Evolutionary conservation across 2,329 filamentous ascomycete species (phyloP).

Genomic region (Fusarium sp.): DNA sequence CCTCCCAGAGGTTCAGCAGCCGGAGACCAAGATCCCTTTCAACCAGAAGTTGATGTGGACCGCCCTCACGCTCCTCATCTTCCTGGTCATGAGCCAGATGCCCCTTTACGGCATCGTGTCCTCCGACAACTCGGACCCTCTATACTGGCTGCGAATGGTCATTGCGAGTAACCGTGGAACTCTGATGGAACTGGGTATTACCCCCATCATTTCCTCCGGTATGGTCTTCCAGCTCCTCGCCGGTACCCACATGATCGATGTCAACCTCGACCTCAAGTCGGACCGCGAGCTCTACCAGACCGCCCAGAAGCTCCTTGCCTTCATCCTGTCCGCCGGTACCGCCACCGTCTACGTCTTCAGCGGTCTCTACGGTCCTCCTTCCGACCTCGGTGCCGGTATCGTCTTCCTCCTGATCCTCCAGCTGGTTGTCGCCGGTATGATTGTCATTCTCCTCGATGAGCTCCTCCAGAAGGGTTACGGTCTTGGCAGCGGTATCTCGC

Average conservation of each 20-base stretch:
- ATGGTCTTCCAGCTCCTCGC: constrained; percentile 99
- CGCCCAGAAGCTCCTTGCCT: constrained; percentile 97
- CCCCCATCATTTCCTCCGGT: constrained; percentile 98
- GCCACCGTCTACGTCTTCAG: constrained; percentile 98
- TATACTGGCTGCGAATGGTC: constrained; percentile 99
- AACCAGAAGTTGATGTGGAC: constrained; percentile 99
- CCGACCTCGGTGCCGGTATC: constrained; percentile 96
- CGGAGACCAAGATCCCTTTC: constrained; percentile 98
- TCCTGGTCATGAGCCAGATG: constrained; percentile 99
- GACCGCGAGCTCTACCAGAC: constrained; percentile 99
- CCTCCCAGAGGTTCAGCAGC: constrained; percentile 98
- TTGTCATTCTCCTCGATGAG: constrained; percentile 99
- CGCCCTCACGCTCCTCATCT: constrained; percentile 93
- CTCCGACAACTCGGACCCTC: constrained; percentile 95
- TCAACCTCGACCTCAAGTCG: constrained; percentile 99
- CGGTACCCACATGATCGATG: constrained; percentile 99
- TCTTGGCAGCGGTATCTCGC: constrained; percentile 96
- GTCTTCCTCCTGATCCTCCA: constrained; percentile 98
- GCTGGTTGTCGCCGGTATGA: constrained; percentile 95
- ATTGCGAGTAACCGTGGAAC: constrained; percentile 98
- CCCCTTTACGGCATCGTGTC: constrained; percentile 99
- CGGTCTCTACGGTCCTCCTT: constrained; percentile 95
- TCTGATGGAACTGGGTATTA: constrained; percentile 95
- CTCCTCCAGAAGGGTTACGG: constrained; percentile 99
- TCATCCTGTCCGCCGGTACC: constrained; percentile 97